phyloP scores from a whole-genome alignment of 1,139 yeast genomes.

The Debaryomycetaceae sp. region DNA sequence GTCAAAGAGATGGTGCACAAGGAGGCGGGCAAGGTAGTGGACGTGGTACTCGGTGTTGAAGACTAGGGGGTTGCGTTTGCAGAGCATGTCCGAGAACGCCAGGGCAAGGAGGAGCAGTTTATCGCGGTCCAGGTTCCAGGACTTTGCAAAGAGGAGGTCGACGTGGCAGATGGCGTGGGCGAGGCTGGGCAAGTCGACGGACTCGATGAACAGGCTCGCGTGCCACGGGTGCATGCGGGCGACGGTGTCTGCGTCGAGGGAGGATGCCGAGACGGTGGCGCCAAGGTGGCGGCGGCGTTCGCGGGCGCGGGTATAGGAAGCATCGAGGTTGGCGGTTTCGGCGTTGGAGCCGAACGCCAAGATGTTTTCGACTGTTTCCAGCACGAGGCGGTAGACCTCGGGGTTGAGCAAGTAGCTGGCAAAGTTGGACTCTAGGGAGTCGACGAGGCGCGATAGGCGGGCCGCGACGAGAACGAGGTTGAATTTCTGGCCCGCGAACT shows the following conservation, averaged over 20 bases:
- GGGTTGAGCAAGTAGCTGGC: not conserved
- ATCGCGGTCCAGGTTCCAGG: constrained; percentile 67
- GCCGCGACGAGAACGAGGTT: no score
- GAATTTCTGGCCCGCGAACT: constrained; percentile 17
- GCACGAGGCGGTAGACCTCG: not conserved
- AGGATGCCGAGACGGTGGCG: no score
- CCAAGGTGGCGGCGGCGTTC: no score
- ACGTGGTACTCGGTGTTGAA: constrained; percentile 59
- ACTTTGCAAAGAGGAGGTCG: constrained; percentile 42
- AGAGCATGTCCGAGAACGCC: constrained; percentile 16
- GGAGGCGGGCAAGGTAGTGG: constrained; percentile 66
- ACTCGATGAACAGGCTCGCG: constrained; percentile 26
- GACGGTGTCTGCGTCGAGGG: no score
- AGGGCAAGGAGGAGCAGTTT: constrained; percentile 29
- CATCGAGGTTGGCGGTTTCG: no score
- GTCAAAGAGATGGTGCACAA: constrained; percentile 69
- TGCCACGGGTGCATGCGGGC: no score
- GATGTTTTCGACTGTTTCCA: no score
- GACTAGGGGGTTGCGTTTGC: constrained; percentile 38
- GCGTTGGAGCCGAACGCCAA: no score
- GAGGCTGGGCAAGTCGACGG: constrained; percentile 36
- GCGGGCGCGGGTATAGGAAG: no score
- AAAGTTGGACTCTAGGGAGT: not conserved
- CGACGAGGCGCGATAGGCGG: not conserved
- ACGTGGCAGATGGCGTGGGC: constrained; percentile 48